Conservation (phyloP, 176 grass and related monocot genomes). For the Rhynchospora tenuis region DNA sequence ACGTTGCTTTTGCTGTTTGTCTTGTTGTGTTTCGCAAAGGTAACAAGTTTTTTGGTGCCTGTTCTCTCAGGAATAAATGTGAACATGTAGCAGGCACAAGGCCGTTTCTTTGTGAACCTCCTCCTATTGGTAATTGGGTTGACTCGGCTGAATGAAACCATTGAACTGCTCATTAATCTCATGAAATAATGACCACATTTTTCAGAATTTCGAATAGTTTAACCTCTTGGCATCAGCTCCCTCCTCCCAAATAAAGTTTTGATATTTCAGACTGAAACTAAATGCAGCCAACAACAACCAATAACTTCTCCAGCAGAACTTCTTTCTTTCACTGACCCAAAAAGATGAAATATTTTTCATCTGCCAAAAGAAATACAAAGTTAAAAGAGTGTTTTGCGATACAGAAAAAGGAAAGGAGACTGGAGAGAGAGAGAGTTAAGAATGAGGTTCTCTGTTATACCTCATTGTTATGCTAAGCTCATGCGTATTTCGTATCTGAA, state of each 20-base stretch:
- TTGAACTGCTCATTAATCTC: slow-evolving; percentile 53
- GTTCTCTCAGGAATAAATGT: slow-evolving; percentile 37
- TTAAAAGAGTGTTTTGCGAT: neutral
- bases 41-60: slow-evolving; percentile 23
- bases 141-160: slow-evolving; percentile 30
- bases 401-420: neutral
- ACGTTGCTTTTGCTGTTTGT: slow-evolving; percentile 6
- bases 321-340: neutral
- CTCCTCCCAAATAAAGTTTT: neutral
- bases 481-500: neutral
- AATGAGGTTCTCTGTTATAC: neutral
- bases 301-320: neutral
- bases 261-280: neutral
- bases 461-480: neutral
- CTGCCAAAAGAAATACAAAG: neutral
- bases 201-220: slow-evolving; percentile 24
- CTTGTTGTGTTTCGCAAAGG: slow-evolving; percentile 37
- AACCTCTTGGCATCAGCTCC: slow-evolving; percentile 9
- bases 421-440: neutral
- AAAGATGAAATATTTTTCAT: neutral
- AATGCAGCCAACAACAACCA: neutral
- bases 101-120: slow-evolving; percentile 18
- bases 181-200: slow-evolving; percentile 41
- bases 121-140: slow-evolving; percentile 1
- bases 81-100: slow-evolving; percentile 33